These are phyloP conservation scores for Cladosporium sp. DNA, from an alignment of 2,329 filamentous ascomycete genomes.

Conservation along the genomic window DNA sequence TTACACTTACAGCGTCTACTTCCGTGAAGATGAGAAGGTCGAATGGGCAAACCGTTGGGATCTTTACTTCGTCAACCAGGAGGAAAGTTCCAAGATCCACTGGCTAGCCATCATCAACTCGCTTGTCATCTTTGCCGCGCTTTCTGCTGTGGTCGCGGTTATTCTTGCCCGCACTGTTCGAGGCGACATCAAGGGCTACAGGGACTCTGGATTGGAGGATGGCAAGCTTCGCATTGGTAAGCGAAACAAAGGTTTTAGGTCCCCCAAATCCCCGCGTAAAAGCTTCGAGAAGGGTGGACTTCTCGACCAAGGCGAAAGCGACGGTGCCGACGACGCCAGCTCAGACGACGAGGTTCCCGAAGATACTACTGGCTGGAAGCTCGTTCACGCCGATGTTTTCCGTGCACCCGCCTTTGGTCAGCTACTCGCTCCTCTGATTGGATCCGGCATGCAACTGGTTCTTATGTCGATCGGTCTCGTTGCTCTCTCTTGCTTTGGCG, in stretches of 20 bases:
- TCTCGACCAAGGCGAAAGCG: constrained; percentile 37
- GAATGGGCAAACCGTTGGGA: constrained; percentile 87
- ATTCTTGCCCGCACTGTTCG: constrained; percentile 75
- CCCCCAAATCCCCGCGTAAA: constrained; percentile 40
- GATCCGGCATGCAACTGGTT: constrained; percentile 80
- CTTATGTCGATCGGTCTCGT: constrained; percentile 70
- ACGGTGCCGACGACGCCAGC: constrained; percentile 47
- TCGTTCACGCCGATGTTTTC: constrained; percentile 85
- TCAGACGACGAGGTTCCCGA: constrained; percentile 73
- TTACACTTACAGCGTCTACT: constrained; percentile 87
- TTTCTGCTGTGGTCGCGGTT: constrained; percentile 74
- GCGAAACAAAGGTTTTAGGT: constrained; percentile 44
- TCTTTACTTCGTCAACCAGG: constrained; percentile 82
- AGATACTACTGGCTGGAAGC: constrained; percentile 82
- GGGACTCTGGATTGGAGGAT: constrained; percentile 61
- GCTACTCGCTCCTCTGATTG: constrained; percentile 72
- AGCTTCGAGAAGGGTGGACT: constrained; percentile 48
- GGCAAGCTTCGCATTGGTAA: constrained; percentile 54
- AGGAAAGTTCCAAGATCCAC: constrained; percentile 74
- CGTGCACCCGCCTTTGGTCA: constrained; percentile 65
- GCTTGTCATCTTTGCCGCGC: constrained; percentile 71
- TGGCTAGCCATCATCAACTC: constrained; percentile 89
- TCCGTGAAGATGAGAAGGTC: constrained; percentile 71
- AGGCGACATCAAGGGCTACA: constrained; percentile 71
- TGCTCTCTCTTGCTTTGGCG: constrained; percentile 60